Conservation (phyloP, 805 yeast genomes). For the Wickerhamomyces bisporus region DNA sequence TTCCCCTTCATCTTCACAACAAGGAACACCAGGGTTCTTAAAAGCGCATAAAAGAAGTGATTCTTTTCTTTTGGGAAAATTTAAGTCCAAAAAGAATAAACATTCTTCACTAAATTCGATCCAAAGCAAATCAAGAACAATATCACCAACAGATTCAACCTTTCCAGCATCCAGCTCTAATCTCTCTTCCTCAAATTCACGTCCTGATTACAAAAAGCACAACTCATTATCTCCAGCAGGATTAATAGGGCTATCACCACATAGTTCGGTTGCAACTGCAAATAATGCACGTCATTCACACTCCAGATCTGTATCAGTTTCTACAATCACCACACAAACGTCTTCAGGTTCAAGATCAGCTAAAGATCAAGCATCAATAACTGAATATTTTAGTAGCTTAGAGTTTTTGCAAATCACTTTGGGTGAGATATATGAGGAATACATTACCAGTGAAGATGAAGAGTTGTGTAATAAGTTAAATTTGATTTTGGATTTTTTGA, state of each 20-base stretch:
- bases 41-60: neutral
- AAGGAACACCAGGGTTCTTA: neutral
- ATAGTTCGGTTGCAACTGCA: neutral
- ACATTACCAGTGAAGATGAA: constrained; percentile 1
- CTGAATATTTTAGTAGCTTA: constrained; percentile 6
- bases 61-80: neutral
- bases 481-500: constrained; percentile 5
- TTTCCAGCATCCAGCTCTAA: no score
- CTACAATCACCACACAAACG: constrained; percentile 1
- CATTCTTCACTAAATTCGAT: neutral
- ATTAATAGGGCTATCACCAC: no score
- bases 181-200: neutral
- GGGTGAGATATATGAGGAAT: constrained; percentile 3
- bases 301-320: constrained; percentile 3
- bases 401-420: constrained; percentile 7
- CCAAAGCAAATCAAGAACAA: neutral
- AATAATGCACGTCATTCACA: neutral
- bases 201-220: neutral
- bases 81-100: neutral
- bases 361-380: constrained; percentile 10
- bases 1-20: neutral
- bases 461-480: constrained; percentile 3
- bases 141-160: neutral
- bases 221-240: no score
- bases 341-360: constrained; percentile 7